Conservation (phyloP, 345 rosid genomes). For the Zanthoxylum bungeanum region DNA sequence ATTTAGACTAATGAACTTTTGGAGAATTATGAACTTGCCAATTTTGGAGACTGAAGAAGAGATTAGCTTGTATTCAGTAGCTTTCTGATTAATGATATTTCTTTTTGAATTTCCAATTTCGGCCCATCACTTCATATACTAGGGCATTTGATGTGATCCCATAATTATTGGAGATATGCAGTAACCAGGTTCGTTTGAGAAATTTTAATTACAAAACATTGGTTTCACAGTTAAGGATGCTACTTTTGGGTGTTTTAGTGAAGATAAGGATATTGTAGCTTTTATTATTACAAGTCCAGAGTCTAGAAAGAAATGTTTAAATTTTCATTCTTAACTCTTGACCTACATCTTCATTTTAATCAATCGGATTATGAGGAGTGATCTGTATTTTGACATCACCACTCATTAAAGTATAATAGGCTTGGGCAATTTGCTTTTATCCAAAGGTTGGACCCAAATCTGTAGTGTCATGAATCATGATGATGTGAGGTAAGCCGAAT, state of each 20-base stretch:
- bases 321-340: not conserved
- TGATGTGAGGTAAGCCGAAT: not conserved
- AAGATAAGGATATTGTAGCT: not conserved
- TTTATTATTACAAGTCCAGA: not conserved
- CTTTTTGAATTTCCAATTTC: not conserved
- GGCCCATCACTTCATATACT: not conserved
- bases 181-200: not conserved
- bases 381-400: not conserved
- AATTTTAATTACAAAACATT: not conserved
- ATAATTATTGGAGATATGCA: not conserved
- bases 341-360: not conserved
- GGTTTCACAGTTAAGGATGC: not conserved
- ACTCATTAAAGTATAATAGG: not conserved
- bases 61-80: not conserved
- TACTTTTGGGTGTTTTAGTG: not conserved
- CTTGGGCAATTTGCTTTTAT: not conserved
- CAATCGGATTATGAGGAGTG: not conserved
- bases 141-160: not conserved
- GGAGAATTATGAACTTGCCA: slow-evolving; percentile 9
- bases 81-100: not conserved
- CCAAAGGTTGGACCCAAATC: not conserved
- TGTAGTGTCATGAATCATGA: not conserved
- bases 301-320: not conserved
- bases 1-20: not conserved
- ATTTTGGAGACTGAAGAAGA: not conserved